Evolutionary conservation across 2,329 filamentous ascomycete species (phyloP).

Genomic region (Xylariaceae sp.): DNA sequence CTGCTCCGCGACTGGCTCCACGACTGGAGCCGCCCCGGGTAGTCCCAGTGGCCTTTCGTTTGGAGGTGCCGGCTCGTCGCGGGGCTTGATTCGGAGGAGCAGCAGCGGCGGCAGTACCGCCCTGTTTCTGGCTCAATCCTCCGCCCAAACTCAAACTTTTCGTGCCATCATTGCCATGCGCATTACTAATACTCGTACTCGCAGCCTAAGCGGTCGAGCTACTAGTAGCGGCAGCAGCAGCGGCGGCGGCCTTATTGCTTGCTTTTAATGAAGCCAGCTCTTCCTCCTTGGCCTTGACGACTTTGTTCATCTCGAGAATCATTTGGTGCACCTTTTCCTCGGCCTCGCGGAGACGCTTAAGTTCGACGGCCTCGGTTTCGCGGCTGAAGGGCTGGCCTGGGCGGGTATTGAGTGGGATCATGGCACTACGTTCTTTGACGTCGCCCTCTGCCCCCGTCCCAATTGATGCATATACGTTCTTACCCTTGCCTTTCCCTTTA

Average conservation of each 20-base stretch:
- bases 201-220: slow-evolving; percentile 23
- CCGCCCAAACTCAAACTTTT: neutral
- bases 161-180: neutral
- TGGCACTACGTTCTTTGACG: slow-evolving; percentile 60
- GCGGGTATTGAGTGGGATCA: slow-evolving; percentile 65
- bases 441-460: slow-evolving; percentile 32
- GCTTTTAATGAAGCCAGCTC: slow-evolving; percentile 58
- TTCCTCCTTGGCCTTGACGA: slow-evolving; percentile 62
- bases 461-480: slow-evolving; percentile 27
- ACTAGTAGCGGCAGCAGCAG: slow-evolving; percentile 13
- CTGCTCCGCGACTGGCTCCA: no score
- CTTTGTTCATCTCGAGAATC: slow-evolving; percentile 53
- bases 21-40: no score
- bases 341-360: slow-evolving; percentile 60
- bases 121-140: no score
- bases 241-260: slow-evolving; percentile 46
- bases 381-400: slow-evolving; percentile 69
- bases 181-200: slow-evolving; percentile 1
- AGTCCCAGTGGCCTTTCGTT: no score
- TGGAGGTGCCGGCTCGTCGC: no score
- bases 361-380: slow-evolving; percentile 62
- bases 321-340: slow-evolving; percentile 60
- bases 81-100: no score
- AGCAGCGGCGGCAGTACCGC: no score
- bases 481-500: slow-evolving; percentile 55